Conservation (phyloP, 1,284 basidiomycete species). For the Malassezia slooffiae region DNA sequence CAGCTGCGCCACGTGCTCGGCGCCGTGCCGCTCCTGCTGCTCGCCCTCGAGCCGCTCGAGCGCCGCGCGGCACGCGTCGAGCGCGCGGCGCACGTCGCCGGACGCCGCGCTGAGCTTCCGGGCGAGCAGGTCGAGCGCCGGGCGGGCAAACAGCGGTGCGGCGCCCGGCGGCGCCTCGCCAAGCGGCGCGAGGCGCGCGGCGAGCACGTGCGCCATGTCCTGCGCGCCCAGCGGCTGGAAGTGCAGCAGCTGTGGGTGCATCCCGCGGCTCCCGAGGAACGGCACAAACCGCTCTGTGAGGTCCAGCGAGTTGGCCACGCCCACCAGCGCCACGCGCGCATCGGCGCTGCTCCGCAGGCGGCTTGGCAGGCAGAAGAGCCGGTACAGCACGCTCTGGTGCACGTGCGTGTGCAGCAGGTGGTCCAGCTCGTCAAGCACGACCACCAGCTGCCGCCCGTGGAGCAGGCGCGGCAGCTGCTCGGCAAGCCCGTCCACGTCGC, state of each 20-base stretch:
- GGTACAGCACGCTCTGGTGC: slow-evolving; percentile 45
- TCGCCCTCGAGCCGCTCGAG: slow-evolving; percentile 45
- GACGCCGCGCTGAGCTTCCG: slow-evolving; percentile 47
- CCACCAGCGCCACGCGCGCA: slow-evolving; percentile 20
- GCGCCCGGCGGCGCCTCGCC: slow-evolving; percentile 6
- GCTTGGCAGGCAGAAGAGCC: slow-evolving; percentile 37
- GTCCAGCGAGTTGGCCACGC: slow-evolving; percentile 43
- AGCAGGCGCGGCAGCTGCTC: slow-evolving; percentile 18
- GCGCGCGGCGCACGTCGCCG: slow-evolving; percentile 48
- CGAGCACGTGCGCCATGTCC: slow-evolving; percentile 46
- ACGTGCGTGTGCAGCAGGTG: slow-evolving; percentile 41
- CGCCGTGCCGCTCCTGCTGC: slow-evolving; percentile 18
- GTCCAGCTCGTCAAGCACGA: slow-evolving; percentile 50
- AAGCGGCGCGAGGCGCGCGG: slow-evolving; percentile 40
- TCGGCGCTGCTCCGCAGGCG: not conserved
- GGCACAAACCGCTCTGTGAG: slow-evolving; percentile 41
- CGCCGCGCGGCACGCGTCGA: slow-evolving; percentile 45
- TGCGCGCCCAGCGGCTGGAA: slow-evolving; percentile 47
- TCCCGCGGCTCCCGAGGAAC: slow-evolving; percentile 31
- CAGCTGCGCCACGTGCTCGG: slow-evolving; percentile 16
- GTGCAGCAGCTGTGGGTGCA: slow-evolving; percentile 45
- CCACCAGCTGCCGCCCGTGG: slow-evolving; percentile 24
- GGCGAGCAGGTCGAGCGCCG: slow-evolving; percentile 47
- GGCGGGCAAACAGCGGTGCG: slow-evolving; percentile 41
- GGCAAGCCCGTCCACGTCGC: slow-evolving; percentile 10